Percentiles rank a stretch among this genome's conserved stretches.
Conservation (phyloP, 108 stramenopile species). For the Cyclostephanos invisitatus region DNA sequence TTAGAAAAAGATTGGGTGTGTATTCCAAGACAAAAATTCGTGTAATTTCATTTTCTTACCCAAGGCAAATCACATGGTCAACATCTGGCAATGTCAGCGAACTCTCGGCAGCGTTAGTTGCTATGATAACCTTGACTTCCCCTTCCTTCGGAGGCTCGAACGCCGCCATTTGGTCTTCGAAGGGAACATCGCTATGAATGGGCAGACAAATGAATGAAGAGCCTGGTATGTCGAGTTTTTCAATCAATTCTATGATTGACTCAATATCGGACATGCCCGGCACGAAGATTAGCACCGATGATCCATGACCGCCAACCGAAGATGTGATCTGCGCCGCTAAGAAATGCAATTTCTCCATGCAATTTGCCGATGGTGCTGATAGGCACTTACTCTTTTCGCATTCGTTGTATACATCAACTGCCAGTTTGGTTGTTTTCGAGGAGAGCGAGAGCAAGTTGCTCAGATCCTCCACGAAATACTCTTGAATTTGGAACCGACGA, state of each 20-base stretch:
- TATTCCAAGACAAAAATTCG: neutral
- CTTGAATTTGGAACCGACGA: constrained; percentile 73
- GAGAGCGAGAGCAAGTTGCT: constrained; percentile 21
- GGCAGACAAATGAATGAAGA: constrained; percentile 70
- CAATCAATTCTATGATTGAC: constrained; percentile 76
- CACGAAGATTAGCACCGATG: constrained; percentile 94
- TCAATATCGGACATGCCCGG: constrained; percentile 96
- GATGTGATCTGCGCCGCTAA: constrained; percentile 57
- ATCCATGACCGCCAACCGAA: constrained; percentile 62
- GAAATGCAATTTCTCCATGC: constrained; percentile 51
- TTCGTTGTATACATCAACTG: constrained; percentile 42
- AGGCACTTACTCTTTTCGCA: constrained; percentile 57
- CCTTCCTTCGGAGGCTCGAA: constrained; percentile 67
- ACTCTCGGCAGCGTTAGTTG: constrained; percentile 98
- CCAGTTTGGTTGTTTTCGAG: constrained; percentile 45
- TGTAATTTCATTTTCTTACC: constrained; percentile 27
- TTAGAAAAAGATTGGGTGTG: neutral
- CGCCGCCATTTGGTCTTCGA: constrained; percentile 90
- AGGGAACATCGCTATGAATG: constrained; percentile 91
- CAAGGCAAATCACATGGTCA: constrained; percentile 94
- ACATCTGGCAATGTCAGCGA: constrained; percentile 96
- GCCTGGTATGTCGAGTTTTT: constrained; percentile 53
- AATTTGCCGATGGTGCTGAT: constrained; percentile 42
- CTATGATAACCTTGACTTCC: constrained; percentile 90
- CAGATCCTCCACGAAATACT: constrained; percentile 83